Evolutionary conservation across 495 filamentous ascomycete genomes (phyloP), one percentile per base, ranked within the genome.

Genomic region (Haplographium delicatum): DNA sequence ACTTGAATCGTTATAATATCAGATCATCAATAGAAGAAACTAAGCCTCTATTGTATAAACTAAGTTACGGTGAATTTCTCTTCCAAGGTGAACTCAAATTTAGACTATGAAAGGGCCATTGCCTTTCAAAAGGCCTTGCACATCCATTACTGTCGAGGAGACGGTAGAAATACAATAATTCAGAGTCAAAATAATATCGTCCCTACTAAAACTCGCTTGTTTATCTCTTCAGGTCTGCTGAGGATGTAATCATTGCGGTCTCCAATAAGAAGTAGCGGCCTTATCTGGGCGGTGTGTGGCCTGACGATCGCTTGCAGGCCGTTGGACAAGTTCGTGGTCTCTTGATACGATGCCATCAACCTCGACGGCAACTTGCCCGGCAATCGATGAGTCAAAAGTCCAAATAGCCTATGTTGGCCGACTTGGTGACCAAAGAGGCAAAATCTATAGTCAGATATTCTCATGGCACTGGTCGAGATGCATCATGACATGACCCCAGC

Each of bases 241-340:
- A 41, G 47, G 24, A 42, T 15, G 26, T 51, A 20, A 25, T 16
- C 2, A 30, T 41, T 47, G 20, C 30, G 10, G 4, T 49, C 38
- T 57, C 51, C 48, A 57, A 57, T 57, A 31, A 49, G 16, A 52
- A 13, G 11, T 54, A 38, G 41, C 50, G 16, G 45, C 34, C 50
- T 58, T 58, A 50, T 53, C 56, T 26, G 16, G 25, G 43, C 44
- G 50, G 44, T 53, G 34, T 28, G 26, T 48, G 37, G 54, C 39
- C 54, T 53, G 44, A 42, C 44, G 50, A 58, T 53, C 49, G 20
- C 23, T 30, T 50, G 52, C 19, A 50, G 44, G 28, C 24, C 18
- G 31, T 16, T 49, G 15, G 26, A 16, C 7, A 38, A n/a, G 33
- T 31, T 26, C 22, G 4, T 6, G 3, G 22, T 39, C 24, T 47